phyloP scores from a whole-genome alignment of 306 rosid species.

The Prunus mume region DNA sequence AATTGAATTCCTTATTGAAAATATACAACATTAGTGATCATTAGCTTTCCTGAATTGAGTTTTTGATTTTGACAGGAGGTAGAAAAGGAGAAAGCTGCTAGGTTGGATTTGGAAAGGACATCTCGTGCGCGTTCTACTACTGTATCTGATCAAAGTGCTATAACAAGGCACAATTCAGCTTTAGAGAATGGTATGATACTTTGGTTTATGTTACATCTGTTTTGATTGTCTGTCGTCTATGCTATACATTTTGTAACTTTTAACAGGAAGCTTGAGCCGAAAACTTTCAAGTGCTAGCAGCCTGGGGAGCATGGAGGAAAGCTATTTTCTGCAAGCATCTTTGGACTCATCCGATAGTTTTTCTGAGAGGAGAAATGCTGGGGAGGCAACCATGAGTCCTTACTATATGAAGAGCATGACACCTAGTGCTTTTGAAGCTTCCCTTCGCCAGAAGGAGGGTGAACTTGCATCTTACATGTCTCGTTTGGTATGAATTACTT shows the following conservation, averaged over 20 bases:
- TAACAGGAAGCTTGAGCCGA: slow-evolving; percentile 71
- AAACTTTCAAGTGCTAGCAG: slow-evolving; percentile 86
- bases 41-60: slow-evolving; percentile 25
- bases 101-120: slow-evolving; percentile 81
- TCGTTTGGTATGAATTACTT: slow-evolving; percentile 67
- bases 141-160: slow-evolving; percentile 54
- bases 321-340: slow-evolving; percentile 95
- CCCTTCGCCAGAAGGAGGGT: slow-evolving; percentile 98
- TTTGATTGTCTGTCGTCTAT: slow-evolving; percentile 13
- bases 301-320: slow-evolving; percentile 92
- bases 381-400: slow-evolving; percentile 74
- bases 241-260: slow-evolving; percentile 12
- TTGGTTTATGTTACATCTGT: slow-evolving; percentile 20
- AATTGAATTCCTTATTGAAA: not conserved
- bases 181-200: slow-evolving; percentile 75
- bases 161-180: slow-evolving; percentile 52
- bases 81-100: slow-evolving; percentile 90
- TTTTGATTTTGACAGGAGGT: slow-evolving; percentile 64
- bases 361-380: slow-evolving; percentile 69
- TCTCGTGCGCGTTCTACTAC: slow-evolving; percentile 45
- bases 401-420: slow-evolving; percentile 96
- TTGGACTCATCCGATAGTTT: slow-evolving; percentile 74
- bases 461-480: slow-evolving; percentile 98
- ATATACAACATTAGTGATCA: not conserved
- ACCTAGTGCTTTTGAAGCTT: slow-evolving; percentile 87